Conservation (phyloP, 2,329 filamentous ascomycete genomes). For the Curvularia sp. region DNA sequence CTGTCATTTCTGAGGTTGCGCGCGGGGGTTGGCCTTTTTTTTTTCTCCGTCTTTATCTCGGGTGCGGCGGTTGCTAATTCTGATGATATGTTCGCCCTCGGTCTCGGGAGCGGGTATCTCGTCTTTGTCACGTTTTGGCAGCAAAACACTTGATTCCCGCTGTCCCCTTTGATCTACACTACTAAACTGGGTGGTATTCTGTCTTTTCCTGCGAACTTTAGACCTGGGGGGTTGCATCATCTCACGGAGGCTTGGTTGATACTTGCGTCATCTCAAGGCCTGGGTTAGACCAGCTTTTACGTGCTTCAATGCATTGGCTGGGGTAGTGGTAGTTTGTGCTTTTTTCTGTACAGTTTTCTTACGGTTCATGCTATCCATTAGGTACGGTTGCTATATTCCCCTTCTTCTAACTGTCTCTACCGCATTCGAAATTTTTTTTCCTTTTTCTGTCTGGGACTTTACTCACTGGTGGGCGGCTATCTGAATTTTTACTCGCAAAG, state of each 20-base stretch:
- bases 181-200: conserved; percentile 35
- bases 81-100: neutral
- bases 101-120: neutral
- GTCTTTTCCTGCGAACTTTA: conserved; percentile 36
- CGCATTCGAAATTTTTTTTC: conserved; percentile 7
- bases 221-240: conserved; percentile 36
- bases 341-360: conserved; percentile 23
- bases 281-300: conserved; percentile 29
- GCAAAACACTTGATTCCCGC: conserved; percentile 30
- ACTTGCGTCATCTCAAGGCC: conserved; percentile 35
- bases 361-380: conserved; percentile 25
- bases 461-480: conserved; percentile 29
- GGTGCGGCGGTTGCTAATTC: conserved; percentile 7
- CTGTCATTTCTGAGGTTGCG: conserved; percentile 11
- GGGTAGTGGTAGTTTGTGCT: conserved; percentile 35
- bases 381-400: conserved; percentile 12
- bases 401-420: conserved; percentile 23
- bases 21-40: neutral
- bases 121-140: conserved; percentile 25
- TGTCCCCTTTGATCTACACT: conserved; percentile 21
- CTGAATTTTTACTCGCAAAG: conserved; percentile 20
- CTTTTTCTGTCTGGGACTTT: conserved; percentile 20
- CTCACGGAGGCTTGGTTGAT: conserved; percentile 33
- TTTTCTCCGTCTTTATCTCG: conserved; percentile 3
- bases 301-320: conserved; percentile 36